These are phyloP conservation scores for Dactylella cylindrospora DNA, from an alignment of 2,329 filamentous ascomycete species.

Conservation along the genomic window DNA sequence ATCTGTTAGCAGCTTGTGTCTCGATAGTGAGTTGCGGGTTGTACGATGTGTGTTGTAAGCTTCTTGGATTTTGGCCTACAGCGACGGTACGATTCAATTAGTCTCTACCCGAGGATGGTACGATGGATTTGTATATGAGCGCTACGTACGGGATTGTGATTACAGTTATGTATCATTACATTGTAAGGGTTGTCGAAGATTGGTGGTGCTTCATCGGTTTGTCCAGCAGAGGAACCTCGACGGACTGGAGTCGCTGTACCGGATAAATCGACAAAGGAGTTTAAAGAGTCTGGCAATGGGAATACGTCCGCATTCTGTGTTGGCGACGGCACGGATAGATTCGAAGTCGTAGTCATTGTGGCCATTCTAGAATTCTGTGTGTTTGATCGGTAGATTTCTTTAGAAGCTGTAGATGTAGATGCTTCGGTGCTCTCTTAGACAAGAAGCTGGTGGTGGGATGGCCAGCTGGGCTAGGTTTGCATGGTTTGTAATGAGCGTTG, in stretches of 20 bases:
- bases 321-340: slow-evolving; percentile 6
- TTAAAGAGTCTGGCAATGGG: slow-evolving; percentile 42
- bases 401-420: not conserved
- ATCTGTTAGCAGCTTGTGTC: slow-evolving; percentile 73
- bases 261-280: slow-evolving; percentile 44
- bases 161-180: slow-evolving; percentile 68
- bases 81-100: slow-evolving; percentile 1
- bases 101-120: slow-evolving; percentile 10
- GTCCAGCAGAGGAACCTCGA: slow-evolving; percentile 36
- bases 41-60: slow-evolving; percentile 73
- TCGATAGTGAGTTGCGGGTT: slow-evolving; percentile 74
- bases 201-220: slow-evolving; percentile 12
- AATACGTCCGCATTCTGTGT: slow-evolving; percentile 38
- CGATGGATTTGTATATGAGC: not conserved
- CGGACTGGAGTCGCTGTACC: slow-evolving; percentile 41
- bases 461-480: slow-evolving; percentile 7
- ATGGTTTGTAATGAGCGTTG: too few species aligned
- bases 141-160: slow-evolving; percentile 65
- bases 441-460: slow-evolving; percentile 1
- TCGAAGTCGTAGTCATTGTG: slow-evolving; percentile 19
- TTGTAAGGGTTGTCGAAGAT: slow-evolving; percentile 70
- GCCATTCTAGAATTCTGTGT: slow-evolving; percentile 12
- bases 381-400: not conserved
- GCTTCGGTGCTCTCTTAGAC: not conserved
- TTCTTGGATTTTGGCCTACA: slow-evolving; percentile 66